Conservation (phyloP, 2,329 filamentous ascomycete genomes). For the Fusarium bactridioides region DNA sequence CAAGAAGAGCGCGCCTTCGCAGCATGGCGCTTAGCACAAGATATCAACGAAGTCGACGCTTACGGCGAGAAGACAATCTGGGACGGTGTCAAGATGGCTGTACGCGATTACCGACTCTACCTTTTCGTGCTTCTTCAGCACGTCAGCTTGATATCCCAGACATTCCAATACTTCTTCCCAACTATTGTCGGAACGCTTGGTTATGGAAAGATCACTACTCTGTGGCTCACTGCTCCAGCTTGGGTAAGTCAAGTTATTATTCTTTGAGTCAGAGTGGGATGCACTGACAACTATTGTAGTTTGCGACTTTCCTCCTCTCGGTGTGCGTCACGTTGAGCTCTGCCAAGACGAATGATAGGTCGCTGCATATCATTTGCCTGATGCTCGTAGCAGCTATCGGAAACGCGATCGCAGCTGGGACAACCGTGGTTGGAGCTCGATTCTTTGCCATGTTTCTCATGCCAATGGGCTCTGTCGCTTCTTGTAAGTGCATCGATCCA, state of each 20-base stretch:
- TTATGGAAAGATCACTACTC: constrained; percentile 61
- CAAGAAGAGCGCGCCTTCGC: constrained; percentile 61
- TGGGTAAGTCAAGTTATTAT: constrained; percentile 50
- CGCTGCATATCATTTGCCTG: constrained; percentile 61
- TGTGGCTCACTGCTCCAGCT: constrained; percentile 65
- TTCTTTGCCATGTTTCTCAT: constrained; percentile 72
- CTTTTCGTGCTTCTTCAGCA: constrained; percentile 64
- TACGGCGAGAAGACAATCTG: constrained; percentile 48
- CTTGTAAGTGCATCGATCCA: constrained; percentile 44
- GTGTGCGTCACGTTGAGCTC: constrained; percentile 63
- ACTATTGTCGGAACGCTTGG: constrained; percentile 69
- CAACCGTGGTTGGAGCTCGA: constrained; percentile 57
- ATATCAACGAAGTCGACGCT: constrained; percentile 56
- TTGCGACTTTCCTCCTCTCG: constrained; percentile 61
- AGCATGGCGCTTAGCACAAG: constrained; percentile 58
- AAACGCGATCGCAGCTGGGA: constrained; percentile 63
- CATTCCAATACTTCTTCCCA: constrained; percentile 72
- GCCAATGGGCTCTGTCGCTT: constrained; percentile 61
- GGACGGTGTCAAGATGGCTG: constrained; percentile 57
- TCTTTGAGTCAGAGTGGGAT: no score
- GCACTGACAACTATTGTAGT: constrained; percentile 35
- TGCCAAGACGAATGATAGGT: constrained; percentile 62
- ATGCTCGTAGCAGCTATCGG: constrained; percentile 61
- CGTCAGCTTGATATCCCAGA: constrained; percentile 59
- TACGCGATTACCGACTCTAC: constrained; percentile 60